Evolutionary conservation across 371 early-diverging fungal genomes (phyloP), one percentile per base, ranked within the genome.

Genomic region (Lichtheimia ramosa): DNA sequence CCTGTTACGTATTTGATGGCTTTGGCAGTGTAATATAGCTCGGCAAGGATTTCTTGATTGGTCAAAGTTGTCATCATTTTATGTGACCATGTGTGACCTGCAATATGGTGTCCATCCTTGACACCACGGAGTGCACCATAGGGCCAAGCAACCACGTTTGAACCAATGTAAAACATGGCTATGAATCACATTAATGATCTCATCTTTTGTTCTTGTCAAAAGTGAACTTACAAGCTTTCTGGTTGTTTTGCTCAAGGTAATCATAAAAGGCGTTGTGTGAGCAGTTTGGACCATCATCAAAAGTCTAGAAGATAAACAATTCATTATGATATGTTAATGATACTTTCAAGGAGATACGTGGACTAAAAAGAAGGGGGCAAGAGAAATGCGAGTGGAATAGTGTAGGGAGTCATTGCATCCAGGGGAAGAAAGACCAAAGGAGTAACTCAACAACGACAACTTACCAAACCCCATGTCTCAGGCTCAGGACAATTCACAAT

Each of bases 31-130:
- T 79, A 83, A 50, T 79, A 79, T 7, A 84, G 61, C 61, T 84
- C 84, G 52, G 83, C 83, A 21, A 83, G 68, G 10, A 84, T 71
- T 60, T 83, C 77, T 61, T 77, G 72, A 64, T 81, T 79, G 13
- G 71, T 68, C 34, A 81, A 58, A 1, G 79, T 78, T 2, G 83
- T 79, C 79, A 82, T 77, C 62, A 75, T 66, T 41, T 64, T 71
- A 57, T 85, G 85, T 23, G 81, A 81, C 85, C 85, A 85, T 21
- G 82, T 80, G 50, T 80, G 81, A 8, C 75, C 73, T 58, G 71
- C 64, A 59, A 80, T 60, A 51, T 80, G 81, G 34, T 80, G 81
- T 0, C 81, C 81, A 54, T 80, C 81, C 40, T 66, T 73, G 10
- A 74, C 55, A 64, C 77, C 81, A 59, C 81, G 75, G 14, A 73